Percentiles rank a stretch among this genome's conserved stretches.
Conservation (phyloP, 2,329 filamentous ascomycete genomes). For the Incumbomyces delicatus region DNA sequence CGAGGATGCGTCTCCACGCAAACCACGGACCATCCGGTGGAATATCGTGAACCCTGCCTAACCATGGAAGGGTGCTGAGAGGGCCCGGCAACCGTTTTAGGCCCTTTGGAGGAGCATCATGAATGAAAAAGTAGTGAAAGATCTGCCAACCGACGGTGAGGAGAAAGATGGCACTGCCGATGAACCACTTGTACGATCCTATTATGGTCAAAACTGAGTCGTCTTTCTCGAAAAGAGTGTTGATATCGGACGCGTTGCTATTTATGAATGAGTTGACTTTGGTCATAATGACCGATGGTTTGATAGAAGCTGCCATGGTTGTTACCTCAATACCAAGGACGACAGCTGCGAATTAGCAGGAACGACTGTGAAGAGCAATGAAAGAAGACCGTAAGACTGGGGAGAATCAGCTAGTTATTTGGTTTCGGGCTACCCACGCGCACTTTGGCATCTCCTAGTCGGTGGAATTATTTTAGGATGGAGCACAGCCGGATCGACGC, state of each 20-base stretch:
- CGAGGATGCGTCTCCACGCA: constrained; percentile 21
- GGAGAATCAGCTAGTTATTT: neutral
- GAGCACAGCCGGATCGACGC: constrained; percentile 1
- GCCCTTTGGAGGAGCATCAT: constrained; percentile 19
- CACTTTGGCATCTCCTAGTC: neutral
- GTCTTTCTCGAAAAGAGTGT: constrained; percentile 20
- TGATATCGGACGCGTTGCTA: constrained; percentile 15
- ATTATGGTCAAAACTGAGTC: constrained; percentile 17
- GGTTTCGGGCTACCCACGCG: neutral
- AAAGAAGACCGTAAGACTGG: neutral
- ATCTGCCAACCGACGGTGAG: constrained; percentile 17
- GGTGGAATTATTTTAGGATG: constrained; percentile 5
- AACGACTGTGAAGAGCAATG: constrained; percentile 1
- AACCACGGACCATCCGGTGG: constrained; percentile 21
- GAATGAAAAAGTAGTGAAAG: constrained; percentile 32
- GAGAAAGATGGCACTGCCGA: constrained; percentile 19
- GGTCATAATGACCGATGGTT: constrained; percentile 23
- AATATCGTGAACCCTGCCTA: constrained; percentile 22
- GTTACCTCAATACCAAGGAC: neutral
- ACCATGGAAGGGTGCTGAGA: constrained; percentile 19
- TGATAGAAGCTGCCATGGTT: constrained; percentile 21
- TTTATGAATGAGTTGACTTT: constrained; percentile 18
- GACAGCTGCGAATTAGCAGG: neutral
- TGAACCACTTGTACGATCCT: constrained; percentile 22
- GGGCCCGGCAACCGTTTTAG: constrained; percentile 21